These are phyloP conservation scores for Onygena corvina DNA, from an alignment of 2,329 filamentous ascomycete genomes.

Conservation along the genomic window DNA sequence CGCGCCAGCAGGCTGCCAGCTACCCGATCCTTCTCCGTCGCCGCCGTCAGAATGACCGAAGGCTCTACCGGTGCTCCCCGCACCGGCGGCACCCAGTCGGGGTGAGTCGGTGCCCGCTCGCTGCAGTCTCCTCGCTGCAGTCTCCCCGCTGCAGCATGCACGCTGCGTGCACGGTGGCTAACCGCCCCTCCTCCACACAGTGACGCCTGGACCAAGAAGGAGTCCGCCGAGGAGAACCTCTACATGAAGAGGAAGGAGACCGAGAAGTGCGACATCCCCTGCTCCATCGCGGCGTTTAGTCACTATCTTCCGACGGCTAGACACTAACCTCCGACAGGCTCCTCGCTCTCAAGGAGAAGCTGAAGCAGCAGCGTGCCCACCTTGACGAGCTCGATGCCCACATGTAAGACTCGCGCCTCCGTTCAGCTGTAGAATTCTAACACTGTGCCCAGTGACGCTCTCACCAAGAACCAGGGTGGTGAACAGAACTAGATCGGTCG, in stretches of 20 bases:
- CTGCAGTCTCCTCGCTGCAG: background rate
- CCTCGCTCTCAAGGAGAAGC: constrained; percentile 53
- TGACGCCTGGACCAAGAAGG: constrained; percentile 85
- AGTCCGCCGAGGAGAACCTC: constrained; percentile 72
- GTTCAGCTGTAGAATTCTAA: background rate
- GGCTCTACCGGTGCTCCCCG: constrained; percentile 53
- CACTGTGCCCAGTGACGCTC: constrained; percentile 50
- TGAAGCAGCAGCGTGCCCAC: constrained; percentile 67
- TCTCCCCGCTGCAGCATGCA: background rate
- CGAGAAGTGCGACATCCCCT: constrained; percentile 52
- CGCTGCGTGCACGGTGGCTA: background rate
- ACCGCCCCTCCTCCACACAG: constrained; percentile 35
- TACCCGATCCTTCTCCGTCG: constrained; percentile 51
- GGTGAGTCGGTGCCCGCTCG: constrained; percentile 24
- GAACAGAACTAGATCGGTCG: constrained; percentile 39
- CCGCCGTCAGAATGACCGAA: constrained; percentile 51
- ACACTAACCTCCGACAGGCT: constrained; percentile 38
- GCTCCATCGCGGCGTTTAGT: background rate
- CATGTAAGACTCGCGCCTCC: constrained; percentile 51
- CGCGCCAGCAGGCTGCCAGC: constrained; percentile 41
- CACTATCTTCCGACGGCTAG: background rate
- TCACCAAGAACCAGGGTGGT: constrained; percentile 60
- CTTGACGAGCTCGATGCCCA: constrained; percentile 74
- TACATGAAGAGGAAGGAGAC: constrained; percentile 79
- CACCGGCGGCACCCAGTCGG: constrained; percentile 21